Evolutionary conservation across 768 basidiomycete species (phyloP), one percentile per base, ranked within the genome.

Genomic region (Pleurotus tuoliensis): DNA sequence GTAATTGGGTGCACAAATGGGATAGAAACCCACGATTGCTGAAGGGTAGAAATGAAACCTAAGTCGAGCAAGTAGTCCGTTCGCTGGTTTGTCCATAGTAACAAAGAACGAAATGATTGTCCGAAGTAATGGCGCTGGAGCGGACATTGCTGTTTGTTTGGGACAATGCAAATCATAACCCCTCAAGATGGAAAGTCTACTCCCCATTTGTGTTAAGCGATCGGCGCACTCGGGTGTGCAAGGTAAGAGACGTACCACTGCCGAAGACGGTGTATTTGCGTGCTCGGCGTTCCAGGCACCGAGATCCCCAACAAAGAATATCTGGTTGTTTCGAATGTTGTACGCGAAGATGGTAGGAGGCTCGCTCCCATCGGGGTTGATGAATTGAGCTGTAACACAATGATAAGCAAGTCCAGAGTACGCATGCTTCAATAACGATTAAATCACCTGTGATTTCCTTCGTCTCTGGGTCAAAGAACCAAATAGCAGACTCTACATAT

Each of bases 251-350:
- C 51, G 39, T 20, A 53, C 51, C 51, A 53, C 51, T 11, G 51
- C 38, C 1, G 51, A 53, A 16, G 51, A 53, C 15, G 51, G 51
- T 11, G 51, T 53, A 53, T 53, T 53, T n/a, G 39, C 16, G 20
- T 67, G 68, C 41, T 69, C 57, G 20, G 53, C 61, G 57, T 80
- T 78, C 64, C 73, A 78, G 9, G 71, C 70, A 48, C 55, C 66
- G 18, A 78, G 61, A 58, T 79, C 74, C 3, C 77, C 78, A 24
- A 72, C 71, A 56, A 82, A 73, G 61, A 78, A 73, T 2, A 82
- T 62, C 0, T 52, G 56, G 57, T 79, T 77, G 64, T 73, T 67
- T 47, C 65, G 66, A 51, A 65, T 67, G 57, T 78, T 67, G 58
- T 74, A 79, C 12, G 69, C 78, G 54, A 81, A 63, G 37, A 63